Evolutionary conservation across 257 asterid species (phyloP).

Genomic region (Solanum medicagineum): DNA sequence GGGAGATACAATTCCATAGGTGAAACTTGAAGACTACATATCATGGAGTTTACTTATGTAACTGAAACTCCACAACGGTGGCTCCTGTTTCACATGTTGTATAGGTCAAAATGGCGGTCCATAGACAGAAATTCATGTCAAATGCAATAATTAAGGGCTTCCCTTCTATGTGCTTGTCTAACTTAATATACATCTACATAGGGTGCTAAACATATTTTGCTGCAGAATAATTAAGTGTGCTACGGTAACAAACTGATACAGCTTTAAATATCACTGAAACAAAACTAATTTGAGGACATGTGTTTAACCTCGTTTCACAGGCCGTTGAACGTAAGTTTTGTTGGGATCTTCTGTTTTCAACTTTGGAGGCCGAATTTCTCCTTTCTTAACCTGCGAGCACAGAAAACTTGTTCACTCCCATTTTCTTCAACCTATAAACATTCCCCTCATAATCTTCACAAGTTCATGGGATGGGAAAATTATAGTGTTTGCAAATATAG

Average conservation of each 20-base stretch:
- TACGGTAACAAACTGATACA: neutral
- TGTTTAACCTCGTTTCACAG: constrained; percentile 57
- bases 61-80: neutral
- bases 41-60: no score
- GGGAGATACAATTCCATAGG: neutral
- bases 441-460: neutral
- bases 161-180: neutral
- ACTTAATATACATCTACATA: neutral
- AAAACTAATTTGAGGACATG: neutral
- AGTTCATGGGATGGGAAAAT: neutral
- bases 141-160: neutral
- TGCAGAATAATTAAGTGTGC: neutral
- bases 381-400: constrained; percentile 62
- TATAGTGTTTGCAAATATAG: neutral
- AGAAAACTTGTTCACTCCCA: neutral
- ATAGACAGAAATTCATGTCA: neutral
- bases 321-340: constrained; percentile 95
- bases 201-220: neutral
- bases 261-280: neutral
- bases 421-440: neutral
- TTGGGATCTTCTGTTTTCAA: constrained; percentile 98
- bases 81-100: neutral
- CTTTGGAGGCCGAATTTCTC: constrained; percentile 95
- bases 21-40: neutral
- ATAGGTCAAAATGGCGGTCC: neutral